Base-by-base conservation (phyloP, 1,284 basidiomycete species). In the Polyporus tsugae region DNA sequence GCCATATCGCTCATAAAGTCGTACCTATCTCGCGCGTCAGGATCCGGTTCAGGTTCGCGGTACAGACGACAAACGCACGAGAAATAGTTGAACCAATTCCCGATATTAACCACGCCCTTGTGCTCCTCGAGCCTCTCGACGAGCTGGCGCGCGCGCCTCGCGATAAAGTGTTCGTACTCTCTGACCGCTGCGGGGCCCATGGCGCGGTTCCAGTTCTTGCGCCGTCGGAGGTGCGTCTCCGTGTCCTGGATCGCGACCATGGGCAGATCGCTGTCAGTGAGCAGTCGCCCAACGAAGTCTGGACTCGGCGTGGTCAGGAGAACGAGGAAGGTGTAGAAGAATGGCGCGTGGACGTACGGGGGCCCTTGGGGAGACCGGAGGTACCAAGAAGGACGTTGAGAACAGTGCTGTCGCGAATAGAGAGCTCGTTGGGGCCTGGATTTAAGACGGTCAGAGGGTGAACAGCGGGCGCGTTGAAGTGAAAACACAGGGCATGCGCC, bases 401-500 rank as follows among this genome's bases (percentile, higher is more conserved):
- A 19, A 66, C 65, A 13, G 66, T 35, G n/a, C 60, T 33, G 63
- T 73, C 70, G 15, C 66, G 68, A n/a, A 73, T 68, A 6, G 68
- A 70, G 3, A 73, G 41, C 36, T 73, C 72, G 53, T 73, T 73
- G 6, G 72, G 72, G 2, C 72, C 72, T 72, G 13, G 2, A 52
- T 0, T 3, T 29, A 17, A 25, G 15, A 15, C 19, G 25, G 52
- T 35, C 42, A 46, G 10, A 6, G 19, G 11, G 1, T 19, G 49
- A 29, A 4, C 11, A 15, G 33, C 0, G 6, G 11, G 60, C 2
- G 7, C 9, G 11, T 17, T 3, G 13, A 41, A 41, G n/a, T n/a
- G n/a, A n/a, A n/a, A n/a, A n/a, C n/a, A n/a, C n/a, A n/a, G n/a
- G n/a, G n/a, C n/a, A n/a, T n/a, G n/a, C n/a, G n/a, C n/a, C n/a